A percentile compares a stretch with the other conserved stretches of the same genome.
These are phyloP conservation scores for Fusarium sp. DNA, from an alignment of 2,329 filamentous ascomycete genomes.

Conservation along the genomic window DNA sequence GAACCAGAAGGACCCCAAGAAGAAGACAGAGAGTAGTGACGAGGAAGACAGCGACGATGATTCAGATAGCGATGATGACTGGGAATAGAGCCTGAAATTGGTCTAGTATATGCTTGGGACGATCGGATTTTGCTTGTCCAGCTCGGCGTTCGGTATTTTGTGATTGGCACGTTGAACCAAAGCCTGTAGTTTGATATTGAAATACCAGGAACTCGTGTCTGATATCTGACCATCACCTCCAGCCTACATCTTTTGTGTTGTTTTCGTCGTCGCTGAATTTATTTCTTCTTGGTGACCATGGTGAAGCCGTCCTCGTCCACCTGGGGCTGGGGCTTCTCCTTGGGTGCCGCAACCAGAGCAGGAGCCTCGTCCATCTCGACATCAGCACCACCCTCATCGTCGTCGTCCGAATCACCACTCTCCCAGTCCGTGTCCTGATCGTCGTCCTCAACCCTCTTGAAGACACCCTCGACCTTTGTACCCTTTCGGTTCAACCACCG, in stretches of 20 bases:
- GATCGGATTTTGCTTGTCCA: conserved; percentile 40
- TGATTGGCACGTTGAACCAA: conserved; percentile 37
- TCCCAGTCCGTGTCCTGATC: conserved; percentile 72
- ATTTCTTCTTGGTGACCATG: conserved; percentile 73
- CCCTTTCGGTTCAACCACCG: conserved; percentile 72
- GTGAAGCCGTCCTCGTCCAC: conserved; percentile 87
- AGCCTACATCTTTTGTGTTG: conserved; percentile 11
- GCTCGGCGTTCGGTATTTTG: conserved; percentile 50
- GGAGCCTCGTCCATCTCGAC: conserved; percentile 78
- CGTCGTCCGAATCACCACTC: conserved; percentile 70
- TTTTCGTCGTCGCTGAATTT: conserved; percentile 36
- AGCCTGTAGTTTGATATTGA: conserved; percentile 43
- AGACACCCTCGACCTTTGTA: conserved; percentile 64
- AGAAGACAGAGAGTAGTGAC: conserved; percentile 20
- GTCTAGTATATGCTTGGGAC: conserved; percentile 23
- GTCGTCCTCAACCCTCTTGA: conserved; percentile 65
- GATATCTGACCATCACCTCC: conserved; percentile 9
- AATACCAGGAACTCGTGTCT: conserved; percentile 40
- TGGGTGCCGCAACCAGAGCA: conserved; percentile 64
- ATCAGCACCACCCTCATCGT: conserved; percentile 66
- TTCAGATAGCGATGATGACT: conserved; percentile 71
- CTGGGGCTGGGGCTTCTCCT: conserved; percentile 75
- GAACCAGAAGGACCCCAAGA: conserved; percentile 63
- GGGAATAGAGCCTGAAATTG: conserved; percentile 67
- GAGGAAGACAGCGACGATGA: conserved; percentile 24